These are phyloP conservation scores for Fusarium devonianum DNA, from an alignment of 2,329 filamentous ascomycete species.

Conservation along the genomic window DNA sequence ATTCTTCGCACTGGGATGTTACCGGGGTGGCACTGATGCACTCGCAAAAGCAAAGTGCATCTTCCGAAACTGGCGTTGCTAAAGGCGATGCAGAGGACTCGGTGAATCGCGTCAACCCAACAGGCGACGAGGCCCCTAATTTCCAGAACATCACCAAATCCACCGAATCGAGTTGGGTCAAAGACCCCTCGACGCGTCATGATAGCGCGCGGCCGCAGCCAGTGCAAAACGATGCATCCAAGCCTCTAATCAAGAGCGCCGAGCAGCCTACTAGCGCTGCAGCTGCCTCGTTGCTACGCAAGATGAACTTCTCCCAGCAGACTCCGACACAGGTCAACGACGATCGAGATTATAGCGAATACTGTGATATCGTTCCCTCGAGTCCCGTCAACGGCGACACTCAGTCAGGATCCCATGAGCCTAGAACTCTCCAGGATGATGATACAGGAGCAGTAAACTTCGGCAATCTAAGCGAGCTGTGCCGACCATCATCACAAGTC, in stretches of 20 bases:
- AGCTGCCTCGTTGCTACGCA: conserved; percentile 35
- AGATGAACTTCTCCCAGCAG: conserved; percentile 58
- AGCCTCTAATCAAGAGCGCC: conserved; percentile 24
- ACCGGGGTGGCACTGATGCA: conserved; percentile 41
- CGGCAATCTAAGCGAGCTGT: conserved; percentile 47
- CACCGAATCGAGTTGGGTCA: conserved; percentile 3
- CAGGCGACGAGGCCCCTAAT: conserved; percentile 5
- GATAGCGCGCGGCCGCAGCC: conserved; percentile 24
- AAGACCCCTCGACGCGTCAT: conserved; percentile 30
- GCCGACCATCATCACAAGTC: conserved; percentile 50
- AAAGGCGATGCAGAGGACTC: conserved; percentile 18
- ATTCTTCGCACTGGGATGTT: conserved; percentile 37
- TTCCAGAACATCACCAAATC: conserved; percentile 6
- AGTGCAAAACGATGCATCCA: conserved; percentile 33
- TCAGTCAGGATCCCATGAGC: conserved; percentile 43
- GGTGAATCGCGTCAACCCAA: conserved; percentile 24
- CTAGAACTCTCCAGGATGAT: conserved; percentile 52
- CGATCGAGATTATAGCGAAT: conserved; percentile 63
- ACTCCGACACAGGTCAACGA: conserved; percentile 65
- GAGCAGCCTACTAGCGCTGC: conserved; percentile 29
- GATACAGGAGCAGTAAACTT: conserved; percentile 61
- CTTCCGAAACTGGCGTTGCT: conserved; percentile 17
- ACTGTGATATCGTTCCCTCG: conserved; percentile 41
- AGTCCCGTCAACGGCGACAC: conserved; percentile 40
- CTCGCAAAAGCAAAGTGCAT: conserved; percentile 39